phyloP scores from a whole-genome alignment of 208 protist species.

The Trichomonas vaginalis region DNA sequence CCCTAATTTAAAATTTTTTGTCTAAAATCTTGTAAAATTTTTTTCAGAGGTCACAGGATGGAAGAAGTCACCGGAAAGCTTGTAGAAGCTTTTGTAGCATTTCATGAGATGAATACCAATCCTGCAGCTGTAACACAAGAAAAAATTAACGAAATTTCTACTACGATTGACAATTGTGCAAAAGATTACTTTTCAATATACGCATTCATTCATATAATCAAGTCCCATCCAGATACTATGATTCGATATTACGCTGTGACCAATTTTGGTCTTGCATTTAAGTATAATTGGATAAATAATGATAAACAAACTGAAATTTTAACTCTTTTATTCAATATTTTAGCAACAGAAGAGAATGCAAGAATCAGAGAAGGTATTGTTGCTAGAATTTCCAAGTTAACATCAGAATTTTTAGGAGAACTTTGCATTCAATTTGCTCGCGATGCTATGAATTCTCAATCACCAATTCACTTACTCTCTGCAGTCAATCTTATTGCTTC shows the following conservation, averaged over 20 bases:
- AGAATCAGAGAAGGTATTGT: not conserved
- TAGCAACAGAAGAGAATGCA: not conserved
- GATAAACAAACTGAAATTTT: not conserved
- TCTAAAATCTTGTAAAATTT: not conserved
- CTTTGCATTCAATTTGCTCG: not conserved
- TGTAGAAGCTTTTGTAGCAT: not conserved
- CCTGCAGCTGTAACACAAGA: not conserved
- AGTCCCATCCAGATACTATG: not conserved
- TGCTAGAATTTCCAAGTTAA: not conserved
- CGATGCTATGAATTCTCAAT: not conserved
- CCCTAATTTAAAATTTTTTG: not conserved
- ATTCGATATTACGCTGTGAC: not conserved
- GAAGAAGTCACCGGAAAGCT: not conserved
- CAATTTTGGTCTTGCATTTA: not conserved
- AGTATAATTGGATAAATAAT: not conserved
- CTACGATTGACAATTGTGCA: not conserved
- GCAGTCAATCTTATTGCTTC: not conserved
- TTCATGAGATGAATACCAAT: not conserved
- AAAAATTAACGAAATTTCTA: not conserved
- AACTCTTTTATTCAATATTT: not conserved
- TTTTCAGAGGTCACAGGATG: not conserved
- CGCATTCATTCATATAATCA: not conserved
- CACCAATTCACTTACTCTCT: not conserved
- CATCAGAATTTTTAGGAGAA: not conserved
- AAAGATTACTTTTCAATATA: not conserved